Evolutionary conservation across 371 early-diverging fungal genomes (phyloP).

Genomic region (Fennellomyces sp.): DNA sequence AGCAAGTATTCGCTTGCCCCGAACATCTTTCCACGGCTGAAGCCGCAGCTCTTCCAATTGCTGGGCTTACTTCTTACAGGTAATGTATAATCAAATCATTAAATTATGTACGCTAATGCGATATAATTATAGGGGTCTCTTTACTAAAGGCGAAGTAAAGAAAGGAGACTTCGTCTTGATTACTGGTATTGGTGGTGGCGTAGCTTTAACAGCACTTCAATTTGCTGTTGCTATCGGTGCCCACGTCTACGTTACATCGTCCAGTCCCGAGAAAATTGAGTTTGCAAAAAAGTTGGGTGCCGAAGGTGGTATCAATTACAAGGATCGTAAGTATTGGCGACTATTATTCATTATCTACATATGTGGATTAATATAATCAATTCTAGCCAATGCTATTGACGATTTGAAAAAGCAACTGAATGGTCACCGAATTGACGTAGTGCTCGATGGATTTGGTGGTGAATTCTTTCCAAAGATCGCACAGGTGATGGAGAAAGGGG

Average conservation of each 20-base stretch:
- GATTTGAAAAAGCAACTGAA: constrained; percentile 52
- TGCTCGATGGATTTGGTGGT: constrained; percentile 77
- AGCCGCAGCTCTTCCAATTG: constrained; percentile 73
- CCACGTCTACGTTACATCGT: constrained; percentile 74
- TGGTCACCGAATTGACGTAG: constrained; percentile 46
- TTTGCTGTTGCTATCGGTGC: constrained; percentile 73
- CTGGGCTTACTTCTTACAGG: constrained; percentile 71
- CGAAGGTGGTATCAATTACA: constrained; percentile 73
- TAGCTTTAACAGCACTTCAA: constrained; percentile 70
- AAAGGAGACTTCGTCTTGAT: constrained; percentile 65
- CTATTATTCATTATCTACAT: no score
- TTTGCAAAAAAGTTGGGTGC: constrained; percentile 69
- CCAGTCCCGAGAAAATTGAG: constrained; percentile 64
- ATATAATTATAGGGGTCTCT: constrained; percentile 50
- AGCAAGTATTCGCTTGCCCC: constrained; percentile 57
- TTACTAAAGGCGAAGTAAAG: constrained; percentile 60
- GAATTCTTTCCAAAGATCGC: constrained; percentile 41
- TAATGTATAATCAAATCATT: no score
- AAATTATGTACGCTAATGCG: neutral
- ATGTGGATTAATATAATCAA: no score
- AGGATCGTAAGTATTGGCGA: constrained; percentile 55
- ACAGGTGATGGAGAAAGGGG: constrained; percentile 51
- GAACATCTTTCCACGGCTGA: constrained; percentile 61
- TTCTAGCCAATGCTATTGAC: constrained; percentile 57
- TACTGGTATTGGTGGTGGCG: constrained; percentile 80